These are phyloP conservation scores for Hanseniaspora pseudoguilliermondii DNA, from an alignment of 805 yeast species.

Conservation along the genomic window DNA sequence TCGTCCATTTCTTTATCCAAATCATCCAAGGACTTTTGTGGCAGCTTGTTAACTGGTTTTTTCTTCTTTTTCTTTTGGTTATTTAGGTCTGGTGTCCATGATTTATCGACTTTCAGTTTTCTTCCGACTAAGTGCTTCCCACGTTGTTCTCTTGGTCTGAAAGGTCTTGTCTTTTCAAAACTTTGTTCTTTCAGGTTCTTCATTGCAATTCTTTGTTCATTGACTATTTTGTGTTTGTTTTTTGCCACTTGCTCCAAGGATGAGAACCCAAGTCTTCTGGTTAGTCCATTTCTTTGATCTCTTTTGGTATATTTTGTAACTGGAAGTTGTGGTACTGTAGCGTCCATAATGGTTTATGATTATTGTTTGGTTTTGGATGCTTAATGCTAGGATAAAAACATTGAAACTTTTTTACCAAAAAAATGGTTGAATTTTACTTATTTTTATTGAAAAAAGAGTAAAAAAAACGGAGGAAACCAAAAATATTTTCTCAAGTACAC, in stretches of 20 bases:
- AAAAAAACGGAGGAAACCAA: too few species aligned
- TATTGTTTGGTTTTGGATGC: not conserved
- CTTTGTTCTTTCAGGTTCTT: not conserved
- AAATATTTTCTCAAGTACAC: too few species aligned
- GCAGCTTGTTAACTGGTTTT: not conserved
- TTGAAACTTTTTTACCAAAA: too few species aligned
- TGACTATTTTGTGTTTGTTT: constrained; percentile 5
- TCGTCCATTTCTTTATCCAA: constrained; percentile 25
- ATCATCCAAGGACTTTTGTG: constrained; percentile 18
- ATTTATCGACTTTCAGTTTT: not conserved
- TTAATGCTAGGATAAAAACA: too few species aligned
- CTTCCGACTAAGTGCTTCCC: constrained; percentile 3
- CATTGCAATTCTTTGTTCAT: constrained; percentile 2
- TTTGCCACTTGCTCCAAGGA: constrained; percentile 3
- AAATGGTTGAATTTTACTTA: too few species aligned
- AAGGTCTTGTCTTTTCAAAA: too few species aligned
- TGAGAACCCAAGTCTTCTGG: constrained; percentile 12
- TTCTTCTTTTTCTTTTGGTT: not conserved
- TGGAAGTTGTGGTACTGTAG: not conserved
- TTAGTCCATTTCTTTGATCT: constrained; percentile 8
- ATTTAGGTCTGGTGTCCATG: not conserved
- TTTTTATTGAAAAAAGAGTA: too few species aligned
- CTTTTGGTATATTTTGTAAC: constrained; percentile 1
- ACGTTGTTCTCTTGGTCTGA: not conserved
- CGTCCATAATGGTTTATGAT: not conserved